Percentiles rank a stretch among this genome's conserved stretches.
Evolutionary conservation across 805 yeast species (phyloP).

Genomic region (Candida anglica): DNA sequence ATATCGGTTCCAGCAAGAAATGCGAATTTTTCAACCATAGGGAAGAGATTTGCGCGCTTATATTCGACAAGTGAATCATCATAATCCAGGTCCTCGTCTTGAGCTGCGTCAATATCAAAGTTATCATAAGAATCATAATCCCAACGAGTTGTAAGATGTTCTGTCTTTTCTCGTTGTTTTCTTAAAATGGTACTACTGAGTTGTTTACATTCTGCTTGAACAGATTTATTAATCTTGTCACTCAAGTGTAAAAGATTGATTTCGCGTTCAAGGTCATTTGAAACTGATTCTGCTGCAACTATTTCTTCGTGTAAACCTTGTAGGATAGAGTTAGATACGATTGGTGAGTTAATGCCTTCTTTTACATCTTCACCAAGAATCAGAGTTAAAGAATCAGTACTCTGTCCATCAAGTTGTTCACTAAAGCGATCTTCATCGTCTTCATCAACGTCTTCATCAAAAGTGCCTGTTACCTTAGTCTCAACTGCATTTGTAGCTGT

Average conservation of each 20-base stretch:
- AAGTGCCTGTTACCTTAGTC: background rate
- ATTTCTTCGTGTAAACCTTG: slow-evolving; percentile 29
- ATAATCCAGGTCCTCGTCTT: slow-evolving; percentile 23
- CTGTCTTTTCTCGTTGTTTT: slow-evolving; percentile 29
- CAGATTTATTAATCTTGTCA: slow-evolving; percentile 26
- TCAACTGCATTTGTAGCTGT: background rate
- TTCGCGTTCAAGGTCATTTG: slow-evolving; percentile 30
- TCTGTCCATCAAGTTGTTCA: slow-evolving; percentile 5
- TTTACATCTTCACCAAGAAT: slow-evolving; percentile 5
- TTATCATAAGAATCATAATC: slow-evolving; percentile 36
- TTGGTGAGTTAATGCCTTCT: slow-evolving; percentile 9
- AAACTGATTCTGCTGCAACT: slow-evolving; percentile 29
- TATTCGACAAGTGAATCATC: slow-evolving; percentile 43
- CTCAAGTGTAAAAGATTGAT: slow-evolving; percentile 27
- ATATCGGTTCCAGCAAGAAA: slow-evolving; percentile 68
- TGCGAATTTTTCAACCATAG: slow-evolving; percentile 89
- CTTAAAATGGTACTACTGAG: slow-evolving; percentile 28
- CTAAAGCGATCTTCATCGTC: slow-evolving; percentile 7
- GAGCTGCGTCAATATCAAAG: slow-evolving; percentile 35
- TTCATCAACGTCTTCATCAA: slow-evolving; percentile 5
- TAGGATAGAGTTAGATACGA: slow-evolving; percentile 18
- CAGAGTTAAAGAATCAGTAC: slow-evolving; percentile 5
- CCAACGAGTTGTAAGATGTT: slow-evolving; percentile 31
- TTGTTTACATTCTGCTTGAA: slow-evolving; percentile 29
- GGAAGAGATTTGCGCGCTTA: slow-evolving; percentile 67